Evolutionary conservation across 768 basidiomycete species (phyloP).

Genomic region (Russula foetens): DNA sequence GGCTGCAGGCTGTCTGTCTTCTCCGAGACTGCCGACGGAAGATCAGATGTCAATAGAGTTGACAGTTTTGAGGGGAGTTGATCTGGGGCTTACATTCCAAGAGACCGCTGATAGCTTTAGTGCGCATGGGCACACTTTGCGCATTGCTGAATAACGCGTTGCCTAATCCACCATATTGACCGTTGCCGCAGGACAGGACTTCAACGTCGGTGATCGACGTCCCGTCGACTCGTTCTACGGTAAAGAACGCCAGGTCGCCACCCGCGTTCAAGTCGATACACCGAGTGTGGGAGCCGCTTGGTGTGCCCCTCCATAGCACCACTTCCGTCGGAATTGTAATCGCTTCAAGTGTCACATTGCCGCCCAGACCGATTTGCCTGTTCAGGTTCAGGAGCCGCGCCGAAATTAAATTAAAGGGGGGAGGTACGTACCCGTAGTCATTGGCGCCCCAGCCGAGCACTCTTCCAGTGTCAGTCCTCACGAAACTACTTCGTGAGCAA

Average conservation of each 20-base stretch:
- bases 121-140: conserved; percentile 60
- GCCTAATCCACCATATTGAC: conserved; percentile 74
- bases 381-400: neutral
- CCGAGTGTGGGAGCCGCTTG: conserved; percentile 42
- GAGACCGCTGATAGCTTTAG: conserved; percentile 75
- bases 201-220: conserved; percentile 36
- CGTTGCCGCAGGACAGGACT: conserved; percentile 74
- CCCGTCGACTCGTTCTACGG: conserved; percentile 46
- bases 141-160: conserved; percentile 59
- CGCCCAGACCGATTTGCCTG: conserved; percentile 78
- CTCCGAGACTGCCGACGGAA: conserved; percentile 52
- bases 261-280: conserved; percentile 65
- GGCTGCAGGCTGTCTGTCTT: conserved; percentile 48
- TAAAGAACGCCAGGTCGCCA: conserved; percentile 72
- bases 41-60: neutral
- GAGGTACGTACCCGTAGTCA: conserved; percentile 56
- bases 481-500: conserved; percentile 67
- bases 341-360: conserved; percentile 49
- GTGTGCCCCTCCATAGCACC: conserved; percentile 52
- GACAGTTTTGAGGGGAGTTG: neutral
- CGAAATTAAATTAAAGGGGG: neutral
- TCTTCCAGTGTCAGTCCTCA: conserved; percentile 54
- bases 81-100: conserved; percentile 62
- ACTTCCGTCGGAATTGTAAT: conserved; percentile 84
- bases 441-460: conserved; percentile 91